These are phyloP conservation scores for Skeletonema menzelii DNA, from an alignment of 108 stramenopile genomes.

Conservation along the genomic window DNA sequence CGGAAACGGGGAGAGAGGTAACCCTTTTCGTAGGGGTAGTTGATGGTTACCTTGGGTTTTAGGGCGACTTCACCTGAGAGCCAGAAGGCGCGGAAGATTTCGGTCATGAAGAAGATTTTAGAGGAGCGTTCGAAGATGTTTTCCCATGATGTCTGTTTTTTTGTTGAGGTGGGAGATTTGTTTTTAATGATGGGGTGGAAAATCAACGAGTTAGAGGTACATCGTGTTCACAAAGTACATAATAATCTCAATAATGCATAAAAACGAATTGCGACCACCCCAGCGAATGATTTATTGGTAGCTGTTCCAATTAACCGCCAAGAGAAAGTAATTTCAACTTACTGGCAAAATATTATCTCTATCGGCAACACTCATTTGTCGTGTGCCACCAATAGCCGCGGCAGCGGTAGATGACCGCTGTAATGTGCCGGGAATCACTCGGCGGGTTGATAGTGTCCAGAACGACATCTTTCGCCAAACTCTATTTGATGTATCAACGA, in stretches of 20 bases:
- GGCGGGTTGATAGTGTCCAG: slow-evolving; percentile 14
- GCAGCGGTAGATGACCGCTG: slow-evolving; percentile 9
- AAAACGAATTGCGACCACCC: no score
- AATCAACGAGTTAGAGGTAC: neutral
- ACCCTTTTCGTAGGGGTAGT: slow-evolving; percentile 99
- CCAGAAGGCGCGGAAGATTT: slow-evolving; percentile 85
- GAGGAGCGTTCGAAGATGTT: slow-evolving; percentile 85
- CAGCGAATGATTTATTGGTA: no score
- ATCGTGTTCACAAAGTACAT: neutral
- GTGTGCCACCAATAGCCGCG: slow-evolving; percentile 9
- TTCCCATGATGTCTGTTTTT: slow-evolving; percentile 73
- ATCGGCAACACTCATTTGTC: slow-evolving; percentile 37
- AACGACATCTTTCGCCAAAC: slow-evolving; percentile 10
- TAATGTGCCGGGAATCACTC: neutral
- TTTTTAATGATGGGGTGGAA: neutral
- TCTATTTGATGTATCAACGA: neutral
- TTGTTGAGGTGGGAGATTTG: neutral
- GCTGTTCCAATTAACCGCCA: no score
- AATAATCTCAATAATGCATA: neutral
- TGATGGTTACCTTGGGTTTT: slow-evolving; percentile 96
- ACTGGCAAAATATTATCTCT: slow-evolving; percentile 47
- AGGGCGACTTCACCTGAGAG: slow-evolving; percentile 77
- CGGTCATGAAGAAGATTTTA: slow-evolving; percentile 90
- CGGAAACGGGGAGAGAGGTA: slow-evolving; percentile 96
- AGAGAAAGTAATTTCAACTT: slow-evolving; percentile 2